Conservation (phyloP, 148 eudicot species). For the Euryodendron excelsum region DNA sequence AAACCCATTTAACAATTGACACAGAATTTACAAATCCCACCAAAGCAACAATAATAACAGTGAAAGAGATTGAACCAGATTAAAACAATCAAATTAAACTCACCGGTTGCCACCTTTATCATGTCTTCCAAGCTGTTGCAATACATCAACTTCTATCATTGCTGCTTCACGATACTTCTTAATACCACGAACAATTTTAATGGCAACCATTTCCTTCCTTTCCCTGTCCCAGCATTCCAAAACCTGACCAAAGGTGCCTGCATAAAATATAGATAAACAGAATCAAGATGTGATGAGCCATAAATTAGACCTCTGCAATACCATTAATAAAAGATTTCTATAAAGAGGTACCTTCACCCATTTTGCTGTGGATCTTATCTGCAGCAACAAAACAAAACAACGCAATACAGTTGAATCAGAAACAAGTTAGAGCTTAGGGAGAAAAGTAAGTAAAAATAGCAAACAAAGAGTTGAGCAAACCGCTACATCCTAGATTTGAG, state of each 20-base stretch:
- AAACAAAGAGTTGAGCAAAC: background rate
- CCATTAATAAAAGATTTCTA: background rate
- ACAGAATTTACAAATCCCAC: conserved; percentile 15
- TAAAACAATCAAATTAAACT: conserved; percentile 19
- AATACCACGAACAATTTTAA: conserved; percentile 62
- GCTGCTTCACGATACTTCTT: conserved; percentile 76
- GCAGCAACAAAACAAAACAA: conserved; percentile 24
- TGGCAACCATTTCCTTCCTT: conserved; percentile 61
- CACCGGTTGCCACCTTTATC: conserved; percentile 72
- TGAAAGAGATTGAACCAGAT: background rate
- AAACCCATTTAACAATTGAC: conserved; percentile 49
- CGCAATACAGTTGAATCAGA: background rate
- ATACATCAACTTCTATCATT: conserved; percentile 71
- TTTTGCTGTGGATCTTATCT: conserved; percentile 61
- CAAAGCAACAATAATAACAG: conserved; percentile 13
- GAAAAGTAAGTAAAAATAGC: background rate
- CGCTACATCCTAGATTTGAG: background rate
- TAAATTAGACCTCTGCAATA: background rate
- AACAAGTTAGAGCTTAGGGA: background rate
- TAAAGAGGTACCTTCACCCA: conserved; percentile 54
- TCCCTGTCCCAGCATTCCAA: conserved; percentile 82
- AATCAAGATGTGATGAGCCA: background rate
- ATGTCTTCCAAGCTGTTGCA: conserved; percentile 74
- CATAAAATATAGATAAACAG: background rate
- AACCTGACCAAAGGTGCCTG: conserved; percentile 84